Evolutionary conservation across 1,284 basidiomycete genomes (phyloP), one percentile per base, ranked within the genome.

Genomic region (Naganishia sp.): DNA sequence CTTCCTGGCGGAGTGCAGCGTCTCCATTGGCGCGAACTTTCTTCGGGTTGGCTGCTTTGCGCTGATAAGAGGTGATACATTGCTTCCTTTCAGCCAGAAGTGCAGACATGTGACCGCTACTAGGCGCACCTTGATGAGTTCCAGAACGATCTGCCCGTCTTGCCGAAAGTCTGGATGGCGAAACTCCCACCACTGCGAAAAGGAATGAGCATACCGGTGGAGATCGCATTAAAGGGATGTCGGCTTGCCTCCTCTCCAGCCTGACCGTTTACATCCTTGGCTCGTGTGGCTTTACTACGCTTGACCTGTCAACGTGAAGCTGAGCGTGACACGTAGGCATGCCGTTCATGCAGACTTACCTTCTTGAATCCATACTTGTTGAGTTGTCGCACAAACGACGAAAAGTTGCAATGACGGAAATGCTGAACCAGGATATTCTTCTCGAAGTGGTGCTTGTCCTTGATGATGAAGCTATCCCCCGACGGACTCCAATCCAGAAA

Each of bases 401-500:
- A 93, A 79, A 98, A 98, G 75, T 98, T 98, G 18, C 91, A 94
- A 78, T 98, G 94, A 75, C 96, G 92, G 85, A 97, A 98, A 81
- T 96, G 89, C 60, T 90, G 88, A 0, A 94, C 94, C 49, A 52
- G 84, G 73, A 97, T 91, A 56, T 88, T 87, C 77, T 93, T 95
- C 52, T 93, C 95, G 80, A 98, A 97, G 73, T 93, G 90, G 81
- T 94, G 95, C 90, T 96, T 95, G 82, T 97, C 92, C 88, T 94
- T 95, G 72, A 98, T 93, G 75, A 97, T 88, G 76, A 97, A 97
- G 74, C 88, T 92, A 73, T 94, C 89, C 53, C 93, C 92, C 53
- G 85, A 83, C 0, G 88, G 86, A 1, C 90, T 88, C 94, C 94
- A 97, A 0, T 87, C 89, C 7, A 98, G 59, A 25, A 18, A 61